A percentile compares a stretch with the other conserved stretches of the same genome.
phyloP scores from a whole-genome alignment of 495 filamentous ascomycete species.

The Penicillium arizonense region DNA sequence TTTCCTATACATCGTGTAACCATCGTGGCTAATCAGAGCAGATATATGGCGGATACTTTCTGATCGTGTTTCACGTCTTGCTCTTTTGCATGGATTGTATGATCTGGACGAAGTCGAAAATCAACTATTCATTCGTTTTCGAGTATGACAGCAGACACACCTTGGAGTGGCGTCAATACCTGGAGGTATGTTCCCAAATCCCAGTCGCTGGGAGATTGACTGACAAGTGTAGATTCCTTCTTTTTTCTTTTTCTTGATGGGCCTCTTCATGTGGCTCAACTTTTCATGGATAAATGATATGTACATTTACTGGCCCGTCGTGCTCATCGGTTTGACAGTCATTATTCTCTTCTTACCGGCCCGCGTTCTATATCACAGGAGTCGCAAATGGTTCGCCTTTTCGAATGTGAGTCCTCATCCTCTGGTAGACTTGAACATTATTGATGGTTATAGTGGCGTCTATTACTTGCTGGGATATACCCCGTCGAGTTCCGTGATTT shows the following conservation, averaged over 20 bases:
- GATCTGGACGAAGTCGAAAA: constrained; percentile 76
- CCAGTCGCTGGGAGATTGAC: not conserved
- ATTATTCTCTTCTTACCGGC: constrained; percentile 72
- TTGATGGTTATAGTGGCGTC: constrained; percentile 64
- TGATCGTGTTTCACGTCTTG: constrained; percentile 68
- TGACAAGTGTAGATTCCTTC: constrained; percentile 59
- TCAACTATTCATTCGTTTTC: constrained; percentile 96
- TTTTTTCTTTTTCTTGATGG: constrained; percentile 73
- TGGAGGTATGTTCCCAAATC: constrained; percentile 51
- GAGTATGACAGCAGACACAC: constrained; percentile 86
- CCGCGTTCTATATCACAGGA: constrained; percentile 70
- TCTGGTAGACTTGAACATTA: not conserved
- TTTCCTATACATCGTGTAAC: constrained; percentile 1
- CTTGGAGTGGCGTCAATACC: constrained; percentile 84
- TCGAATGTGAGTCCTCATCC: constrained; percentile 65
- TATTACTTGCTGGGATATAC: constrained; percentile 81
- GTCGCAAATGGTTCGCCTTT: constrained; percentile 78
- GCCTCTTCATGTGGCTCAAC: constrained; percentile 82
- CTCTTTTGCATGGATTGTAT: constrained; percentile 78
- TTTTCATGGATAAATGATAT: constrained; percentile 68
- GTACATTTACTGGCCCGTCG: constrained; percentile 86
- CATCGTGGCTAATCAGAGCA: constrained; percentile 41
- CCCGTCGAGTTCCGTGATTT: constrained; percentile 97
- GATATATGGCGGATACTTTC: constrained; percentile 84
- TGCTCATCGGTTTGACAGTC: constrained; percentile 66